Base-by-base conservation (phyloP, 2,329 filamentous ascomycete species). In the Alternaria brassicae region DNA sequence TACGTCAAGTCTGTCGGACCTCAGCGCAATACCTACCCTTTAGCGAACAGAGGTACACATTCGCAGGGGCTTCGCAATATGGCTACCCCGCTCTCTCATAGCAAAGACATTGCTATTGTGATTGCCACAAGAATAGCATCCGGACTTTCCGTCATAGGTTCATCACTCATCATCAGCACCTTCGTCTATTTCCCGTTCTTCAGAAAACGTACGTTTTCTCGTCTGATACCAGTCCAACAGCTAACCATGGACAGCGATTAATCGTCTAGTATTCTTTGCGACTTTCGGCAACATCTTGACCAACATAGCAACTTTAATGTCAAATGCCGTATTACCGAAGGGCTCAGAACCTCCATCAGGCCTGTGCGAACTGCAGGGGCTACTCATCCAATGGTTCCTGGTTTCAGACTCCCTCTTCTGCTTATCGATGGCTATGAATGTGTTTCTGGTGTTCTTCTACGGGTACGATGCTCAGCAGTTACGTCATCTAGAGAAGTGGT, bases 191-290 rank as follows among this genome's bases (percentile, higher is more conserved):
- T 89, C 30, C 84, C 82, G 15, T 83, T 84, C 5, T 95, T 95
- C 73, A 90, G 91, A 70, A 94, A 93, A 72, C 90, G 59, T 60
- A 37, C 32, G 55, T 48, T 28, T 12, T 12, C 23, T 40, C 44
- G 17, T 27, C 10, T 37, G 2, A 6, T 8, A 25, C 3, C 21
- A 28, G 5, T 2, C 39, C 28, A 23, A 25, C 10, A 4, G 41
- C 34, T 63, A 25, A 63, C 17, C 2, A 23, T 21, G 5, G 17
- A 10, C 23, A 62, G 55, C 91, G n/a, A 93, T 95, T 79, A 95
- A 95, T 72, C 85, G 92, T 17, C 83, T 96, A 0, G 88, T 94
- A 9, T 94, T 96, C 76, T 95, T 90, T 74, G 91, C 92, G 6
- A 90, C 90, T 0, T 90, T 91, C 71, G 92, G 91, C 8, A 96